These are phyloP conservation scores for Penicillium thymicola DNA, from an alignment of 2,329 filamentous ascomycete genomes.

Conservation along the genomic window DNA sequence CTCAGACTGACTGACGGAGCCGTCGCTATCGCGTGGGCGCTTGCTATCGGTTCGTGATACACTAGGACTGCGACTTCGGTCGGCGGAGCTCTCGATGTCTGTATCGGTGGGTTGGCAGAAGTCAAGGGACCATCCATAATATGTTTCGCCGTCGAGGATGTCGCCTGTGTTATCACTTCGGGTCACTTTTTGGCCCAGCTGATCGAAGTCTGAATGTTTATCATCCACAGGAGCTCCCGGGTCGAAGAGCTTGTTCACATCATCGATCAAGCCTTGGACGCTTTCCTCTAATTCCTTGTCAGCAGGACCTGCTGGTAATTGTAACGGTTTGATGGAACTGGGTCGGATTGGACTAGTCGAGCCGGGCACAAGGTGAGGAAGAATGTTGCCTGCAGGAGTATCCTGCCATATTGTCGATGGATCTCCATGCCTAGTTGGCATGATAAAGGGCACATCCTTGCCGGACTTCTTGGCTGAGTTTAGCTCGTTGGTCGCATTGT, in stretches of 20 bases:
- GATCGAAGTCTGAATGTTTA: constrained; percentile 63
- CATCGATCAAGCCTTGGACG: constrained; percentile 67
- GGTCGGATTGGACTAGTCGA: constrained; percentile 71
- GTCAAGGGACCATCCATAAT: constrained; percentile 80
- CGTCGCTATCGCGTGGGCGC: constrained; percentile 41
- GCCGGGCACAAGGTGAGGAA: constrained; percentile 74
- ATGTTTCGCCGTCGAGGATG: constrained; percentile 65
- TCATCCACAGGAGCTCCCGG: constrained; percentile 51
- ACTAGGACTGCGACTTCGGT: constrained; percentile 42
- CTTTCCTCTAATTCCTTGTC: constrained; percentile 63
- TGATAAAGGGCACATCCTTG: constrained; percentile 59
- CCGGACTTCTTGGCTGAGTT: constrained; percentile 46
- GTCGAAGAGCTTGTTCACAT: constrained; percentile 67
- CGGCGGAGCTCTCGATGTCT: constrained; percentile 34
- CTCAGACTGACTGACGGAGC: constrained; percentile 28
- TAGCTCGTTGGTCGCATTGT: constrained; percentile 22
- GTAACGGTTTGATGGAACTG: constrained; percentile 66
- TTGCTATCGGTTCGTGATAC: constrained; percentile 41
- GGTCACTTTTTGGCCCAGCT: constrained; percentile 67
- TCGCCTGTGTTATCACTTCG: constrained; percentile 66
- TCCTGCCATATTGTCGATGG: constrained; percentile 72
- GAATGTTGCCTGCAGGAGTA: constrained; percentile 74
- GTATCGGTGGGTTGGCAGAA: constrained; percentile 72
- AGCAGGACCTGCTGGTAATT: constrained; percentile 65
- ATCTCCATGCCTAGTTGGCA: constrained; percentile 77